Evolutionary conservation across 176 grass and related monocot species (phyloP).

Genomic region (Cenchrus americanus): DNA sequence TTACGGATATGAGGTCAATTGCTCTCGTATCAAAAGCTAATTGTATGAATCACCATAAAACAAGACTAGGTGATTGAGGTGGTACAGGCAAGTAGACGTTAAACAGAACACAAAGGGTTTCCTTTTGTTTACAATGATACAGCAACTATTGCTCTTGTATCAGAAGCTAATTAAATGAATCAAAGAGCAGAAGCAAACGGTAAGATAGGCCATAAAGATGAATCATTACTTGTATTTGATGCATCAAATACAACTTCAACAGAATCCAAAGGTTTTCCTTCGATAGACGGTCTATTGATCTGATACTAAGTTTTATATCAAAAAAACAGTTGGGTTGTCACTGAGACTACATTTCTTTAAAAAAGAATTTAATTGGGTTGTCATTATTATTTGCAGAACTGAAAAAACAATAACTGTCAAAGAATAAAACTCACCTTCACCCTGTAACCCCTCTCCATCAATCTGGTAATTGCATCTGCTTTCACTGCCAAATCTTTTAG

Average conservation of each 20-base stretch:
- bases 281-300: background rate
- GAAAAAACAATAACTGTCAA: slow-evolving; percentile 11
- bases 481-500: slow-evolving; percentile 66
- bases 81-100: background rate
- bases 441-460: slow-evolving; percentile 62
- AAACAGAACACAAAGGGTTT: background rate
- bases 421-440: slow-evolving; percentile 47
- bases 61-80: background rate
- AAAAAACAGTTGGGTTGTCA: background rate
- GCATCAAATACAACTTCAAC: background rate
- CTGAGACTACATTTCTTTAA: too few species aligned
- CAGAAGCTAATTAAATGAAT: slow-evolving; percentile 14
- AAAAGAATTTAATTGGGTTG: background rate
- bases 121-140: background rate
- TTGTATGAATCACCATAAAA: background rate
- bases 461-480: slow-evolving; percentile 52
- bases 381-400: slow-evolving; percentile 16
- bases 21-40: background rate
- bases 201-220: background rate
- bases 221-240: background rate
- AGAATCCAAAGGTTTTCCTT: slow-evolving; percentile 10
- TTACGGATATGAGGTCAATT: background rate
- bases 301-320: background rate
- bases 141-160: background rate
- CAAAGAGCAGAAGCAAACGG: background rate